Evolutionary conservation across 148 eudicot species (phyloP).

Genomic region (Suaeda aralocaspica): DNA sequence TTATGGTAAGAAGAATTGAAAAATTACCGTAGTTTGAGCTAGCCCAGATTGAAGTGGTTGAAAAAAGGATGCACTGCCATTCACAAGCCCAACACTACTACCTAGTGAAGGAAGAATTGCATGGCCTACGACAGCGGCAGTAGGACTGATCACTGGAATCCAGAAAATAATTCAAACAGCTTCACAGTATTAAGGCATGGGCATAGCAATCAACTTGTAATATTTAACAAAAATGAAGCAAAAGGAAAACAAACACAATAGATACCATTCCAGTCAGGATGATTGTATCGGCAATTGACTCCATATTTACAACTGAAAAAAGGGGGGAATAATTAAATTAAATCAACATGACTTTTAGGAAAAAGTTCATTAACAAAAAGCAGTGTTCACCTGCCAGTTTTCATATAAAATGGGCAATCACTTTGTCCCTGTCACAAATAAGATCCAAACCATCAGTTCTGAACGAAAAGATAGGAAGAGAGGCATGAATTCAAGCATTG

Average conservation of each 20-base stretch:
- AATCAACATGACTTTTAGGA: neutral
- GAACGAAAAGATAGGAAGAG: neutral
- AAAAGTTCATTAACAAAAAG: neutral
- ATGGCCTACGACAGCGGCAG: constrained; percentile 41
- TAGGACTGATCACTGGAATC: constrained; percentile 43
- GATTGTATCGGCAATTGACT: constrained; percentile 84
- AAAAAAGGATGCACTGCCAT: constrained; percentile 64
- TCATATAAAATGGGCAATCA: constrained; percentile 92
- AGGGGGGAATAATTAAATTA: no score
- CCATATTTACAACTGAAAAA: constrained; percentile 87
- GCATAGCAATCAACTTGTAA: neutral
- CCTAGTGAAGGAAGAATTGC: constrained; percentile 43
- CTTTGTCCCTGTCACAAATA: constrained; percentile 67
- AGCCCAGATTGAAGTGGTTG: constrained; percentile 58
- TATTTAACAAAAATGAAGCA: neutral
- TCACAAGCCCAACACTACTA: constrained; percentile 42
- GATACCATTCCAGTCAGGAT: constrained; percentile 77
- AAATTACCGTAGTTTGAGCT: constrained; percentile 57
- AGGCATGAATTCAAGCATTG: neutral
- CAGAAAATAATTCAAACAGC: constrained; percentile 10
- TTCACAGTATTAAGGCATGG: constrained; percentile 2
- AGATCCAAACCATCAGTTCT: constrained; percentile 15
- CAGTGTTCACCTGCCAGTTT: constrained; percentile 75
- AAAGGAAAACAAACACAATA: neutral
- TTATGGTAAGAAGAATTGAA: neutral